Evolutionary conservation across 371 early-diverging fungal species (phyloP).

Genomic region (Batrachochytrium dendrobatidis): DNA sequence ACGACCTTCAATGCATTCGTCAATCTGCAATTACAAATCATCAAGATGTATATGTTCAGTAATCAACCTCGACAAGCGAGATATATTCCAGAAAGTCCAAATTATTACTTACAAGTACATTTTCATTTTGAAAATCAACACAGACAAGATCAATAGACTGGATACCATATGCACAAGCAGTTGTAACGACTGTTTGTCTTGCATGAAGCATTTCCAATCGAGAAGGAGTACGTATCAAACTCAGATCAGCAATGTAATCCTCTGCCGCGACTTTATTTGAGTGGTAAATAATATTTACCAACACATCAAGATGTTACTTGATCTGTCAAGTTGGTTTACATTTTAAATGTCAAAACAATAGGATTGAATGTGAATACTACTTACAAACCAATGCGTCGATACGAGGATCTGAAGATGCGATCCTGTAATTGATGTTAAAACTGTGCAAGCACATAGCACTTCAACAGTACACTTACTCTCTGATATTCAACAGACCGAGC

Average conservation of each 20-base stretch:
- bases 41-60: too few species aligned
- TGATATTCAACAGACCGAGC: constrained; percentile 73
- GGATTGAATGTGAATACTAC: constrained; percentile 7
- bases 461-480: constrained; percentile 39
- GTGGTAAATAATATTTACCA: not conserved
- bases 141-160: constrained; percentile 85
- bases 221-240: constrained; percentile 62
- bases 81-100: not conserved
- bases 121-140: constrained; percentile 10
- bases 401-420: constrained; percentile 60
- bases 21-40: constrained; percentile 52
- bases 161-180: constrained; percentile 74
- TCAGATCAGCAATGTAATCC: constrained; percentile 87
- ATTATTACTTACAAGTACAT: not conserved
- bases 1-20: constrained; percentile 79
- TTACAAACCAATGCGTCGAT: constrained; percentile 70
- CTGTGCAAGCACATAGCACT: not conserved
- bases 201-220: constrained; percentile 73
- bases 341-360: not conserved
- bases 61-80: too few species aligned
- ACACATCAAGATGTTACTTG: constrained; percentile 4
- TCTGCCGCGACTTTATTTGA: constrained; percentile 67
- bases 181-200: constrained; percentile 68
- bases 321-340: constrained; percentile 8
- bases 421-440: constrained; percentile 19